These are phyloP conservation scores for Dillenia turbinata DNA, from an alignment of 164 flowering plant genomes.

Conservation along the genomic window DNA sequence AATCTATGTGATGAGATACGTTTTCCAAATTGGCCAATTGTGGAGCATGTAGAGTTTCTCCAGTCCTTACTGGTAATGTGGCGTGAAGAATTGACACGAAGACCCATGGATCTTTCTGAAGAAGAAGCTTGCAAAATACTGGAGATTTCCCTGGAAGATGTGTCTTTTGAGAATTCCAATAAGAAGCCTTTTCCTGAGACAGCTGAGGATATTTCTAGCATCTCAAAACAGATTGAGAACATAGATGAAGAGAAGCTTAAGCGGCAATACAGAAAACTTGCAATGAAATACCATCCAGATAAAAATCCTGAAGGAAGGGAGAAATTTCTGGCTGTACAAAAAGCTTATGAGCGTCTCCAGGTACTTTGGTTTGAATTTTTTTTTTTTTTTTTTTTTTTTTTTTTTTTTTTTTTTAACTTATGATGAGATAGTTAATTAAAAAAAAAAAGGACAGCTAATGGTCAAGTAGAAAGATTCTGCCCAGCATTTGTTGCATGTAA, in stretches of 20 bases:
- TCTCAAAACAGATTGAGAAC: constrained; percentile 78
- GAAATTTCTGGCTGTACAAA: constrained; percentile 95
- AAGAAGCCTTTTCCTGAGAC: constrained; percentile 28
- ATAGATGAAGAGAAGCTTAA: constrained; percentile 98
- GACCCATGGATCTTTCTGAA: constrained; percentile 99
- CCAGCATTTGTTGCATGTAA: too few relatives aligned
- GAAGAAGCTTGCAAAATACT: constrained; percentile 96
- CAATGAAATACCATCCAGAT: constrained; percentile 97
- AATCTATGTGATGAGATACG: constrained; percentile 96
- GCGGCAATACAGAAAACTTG: constrained; percentile 96
- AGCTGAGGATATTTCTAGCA: constrained; percentile 42
- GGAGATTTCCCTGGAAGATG: constrained; percentile 83
- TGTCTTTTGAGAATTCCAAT: constrained; percentile 42
- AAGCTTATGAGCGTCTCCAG: constrained; percentile 99
- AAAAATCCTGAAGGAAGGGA: constrained; percentile 99
- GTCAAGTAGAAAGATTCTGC: too few relatives aligned
- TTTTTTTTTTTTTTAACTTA: too few relatives aligned
- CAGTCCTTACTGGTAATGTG: constrained; percentile 96
- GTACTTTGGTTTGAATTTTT: constrained; percentile 34
- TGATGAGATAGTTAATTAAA: background rate
- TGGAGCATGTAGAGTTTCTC: constrained; percentile 96
- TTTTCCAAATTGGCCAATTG: constrained; percentile 98
- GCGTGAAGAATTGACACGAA: constrained; percentile 97
- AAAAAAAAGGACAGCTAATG: too few relatives aligned
- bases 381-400: too few relatives aligned